phyloP scores from a whole-genome alignment of 2,329 filamentous ascomycete species.

The Fusarium albosuccineum region DNA sequence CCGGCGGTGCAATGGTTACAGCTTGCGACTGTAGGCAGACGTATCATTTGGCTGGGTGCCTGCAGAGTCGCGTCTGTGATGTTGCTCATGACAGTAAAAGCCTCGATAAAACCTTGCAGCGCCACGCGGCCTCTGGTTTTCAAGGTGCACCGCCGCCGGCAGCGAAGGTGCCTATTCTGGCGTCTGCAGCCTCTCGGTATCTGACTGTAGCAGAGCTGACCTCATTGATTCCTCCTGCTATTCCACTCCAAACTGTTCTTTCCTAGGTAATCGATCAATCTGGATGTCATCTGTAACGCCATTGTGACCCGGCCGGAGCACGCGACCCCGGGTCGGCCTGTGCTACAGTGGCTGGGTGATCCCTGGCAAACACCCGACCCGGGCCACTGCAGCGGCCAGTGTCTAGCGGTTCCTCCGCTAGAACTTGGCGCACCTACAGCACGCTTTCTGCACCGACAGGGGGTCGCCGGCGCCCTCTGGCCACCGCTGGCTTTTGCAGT shows the following conservation, averaged over 20 bases:
- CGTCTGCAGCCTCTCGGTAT: neutral
- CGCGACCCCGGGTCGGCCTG: slow-evolving; percentile 16
- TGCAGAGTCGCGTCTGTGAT: neutral
- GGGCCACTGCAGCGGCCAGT: neutral
- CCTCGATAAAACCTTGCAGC: slow-evolving; percentile 44
- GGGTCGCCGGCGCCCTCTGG: neutral
- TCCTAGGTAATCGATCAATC: neutral
- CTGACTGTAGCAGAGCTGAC: too few relatives aligned
- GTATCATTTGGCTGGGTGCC: neutral
- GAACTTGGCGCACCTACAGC: slow-evolving; percentile 38
- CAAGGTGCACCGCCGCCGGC: slow-evolving; percentile 17
- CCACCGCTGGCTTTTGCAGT: neutral
- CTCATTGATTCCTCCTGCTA: neutral
- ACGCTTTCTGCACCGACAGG: slow-evolving; percentile 17
- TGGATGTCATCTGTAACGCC: neutral
- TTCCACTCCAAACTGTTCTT: neutral
- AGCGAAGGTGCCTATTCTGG: neutral
- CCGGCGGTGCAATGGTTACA: too few relatives aligned
- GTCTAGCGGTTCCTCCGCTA: slow-evolving; percentile 33
- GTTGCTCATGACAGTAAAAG: slow-evolving; percentile 27
- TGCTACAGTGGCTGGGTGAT: slow-evolving; percentile 3
- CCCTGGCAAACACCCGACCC: neutral
- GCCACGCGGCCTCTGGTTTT: slow-evolving; percentile 40
- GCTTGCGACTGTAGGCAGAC: too few relatives aligned
- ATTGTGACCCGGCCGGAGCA: slow-evolving; percentile 13